phyloP scores from a whole-genome alignment of 2,329 filamentous ascomycete species.

The Trichoderma guizhouense region DNA sequence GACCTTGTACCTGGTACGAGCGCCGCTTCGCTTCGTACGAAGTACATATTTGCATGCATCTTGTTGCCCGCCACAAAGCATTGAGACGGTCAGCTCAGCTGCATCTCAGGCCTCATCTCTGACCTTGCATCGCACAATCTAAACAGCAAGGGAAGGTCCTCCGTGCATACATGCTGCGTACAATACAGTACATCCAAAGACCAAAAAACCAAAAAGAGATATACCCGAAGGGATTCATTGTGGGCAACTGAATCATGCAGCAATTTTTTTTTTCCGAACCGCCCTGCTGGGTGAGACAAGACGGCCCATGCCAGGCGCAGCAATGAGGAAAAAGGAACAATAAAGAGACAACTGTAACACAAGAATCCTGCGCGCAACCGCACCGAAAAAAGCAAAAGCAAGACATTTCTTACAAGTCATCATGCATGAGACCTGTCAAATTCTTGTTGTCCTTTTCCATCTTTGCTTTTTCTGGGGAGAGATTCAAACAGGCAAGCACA shows the following conservation, averaged over 20 bases:
- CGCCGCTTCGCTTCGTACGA: not conserved
- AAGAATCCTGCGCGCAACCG: not conserved
- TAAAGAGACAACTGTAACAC: not conserved
- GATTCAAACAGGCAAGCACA: not conserved
- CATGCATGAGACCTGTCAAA: not conserved
- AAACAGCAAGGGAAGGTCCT: not conserved
- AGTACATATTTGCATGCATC: not conserved
- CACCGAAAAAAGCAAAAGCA: not conserved
- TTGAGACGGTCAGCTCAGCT: not conserved
- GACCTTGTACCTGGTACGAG: not conserved
- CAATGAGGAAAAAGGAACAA: not conserved
- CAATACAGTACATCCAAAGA: not conserved
- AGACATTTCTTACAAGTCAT: not conserved
- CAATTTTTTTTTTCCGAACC: not conserved
- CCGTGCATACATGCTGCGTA: not conserved
- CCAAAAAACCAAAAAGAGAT: not conserved
- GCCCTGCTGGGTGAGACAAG: slow-evolving; percentile 7
- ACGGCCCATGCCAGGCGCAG: not conserved
- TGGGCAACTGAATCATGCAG: not conserved
- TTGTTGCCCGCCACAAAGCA: not conserved
- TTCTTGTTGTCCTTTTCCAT: not conserved
- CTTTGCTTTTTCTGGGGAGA: not conserved
- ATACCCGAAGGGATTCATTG: slow-evolving; percentile 1
- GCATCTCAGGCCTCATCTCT: not conserved
- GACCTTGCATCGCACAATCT: not conserved